These are phyloP conservation scores for Avena eriantha DNA, from an alignment of 176 grass and related monocot species.

Conservation along the genomic window DNA sequence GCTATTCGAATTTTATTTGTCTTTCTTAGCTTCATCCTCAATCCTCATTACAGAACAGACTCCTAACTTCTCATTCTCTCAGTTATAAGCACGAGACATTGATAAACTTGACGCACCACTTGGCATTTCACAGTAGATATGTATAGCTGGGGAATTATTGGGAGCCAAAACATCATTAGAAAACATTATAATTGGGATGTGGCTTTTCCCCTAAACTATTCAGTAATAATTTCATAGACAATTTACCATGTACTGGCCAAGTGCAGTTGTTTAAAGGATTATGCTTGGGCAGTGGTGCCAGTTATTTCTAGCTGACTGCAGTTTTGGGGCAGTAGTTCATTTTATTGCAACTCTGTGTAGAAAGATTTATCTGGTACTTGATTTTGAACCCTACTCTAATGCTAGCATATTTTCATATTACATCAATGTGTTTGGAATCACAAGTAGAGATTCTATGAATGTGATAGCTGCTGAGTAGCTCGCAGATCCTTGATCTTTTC, in stretches of 20 bases:
- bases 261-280: neutral
- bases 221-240: constrained; percentile 6
- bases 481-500: constrained; percentile 5
- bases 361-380: constrained; percentile 21
- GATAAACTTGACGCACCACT: neutral
- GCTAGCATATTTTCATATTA: constrained; percentile 1
- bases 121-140: constrained; percentile 9
- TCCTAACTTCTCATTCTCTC: constrained; percentile 1
- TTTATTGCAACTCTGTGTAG: constrained; percentile 5
- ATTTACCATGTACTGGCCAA: constrained; percentile 7
- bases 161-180: constrained; percentile 28
- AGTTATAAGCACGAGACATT: constrained; percentile 14
- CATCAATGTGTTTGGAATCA: neutral
- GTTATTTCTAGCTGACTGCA: constrained; percentile 2
- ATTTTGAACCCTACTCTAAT: constrained; percentile 11
- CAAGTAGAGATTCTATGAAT: constrained; percentile 16
- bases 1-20: neutral
- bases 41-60: neutral
- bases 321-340: constrained; percentile 1
- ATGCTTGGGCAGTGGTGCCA: neutral
- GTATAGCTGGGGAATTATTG: constrained; percentile 5
- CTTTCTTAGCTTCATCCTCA: constrained; percentile 12
- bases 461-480: constrained; percentile 13
- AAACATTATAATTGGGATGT: neutral
- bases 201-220: constrained; percentile 3